Percentiles rank a stretch among this genome's conserved stretches.
phyloP scores from a whole-genome alignment of 257 asterid genomes.

The Gynochthodes officinalis region DNA sequence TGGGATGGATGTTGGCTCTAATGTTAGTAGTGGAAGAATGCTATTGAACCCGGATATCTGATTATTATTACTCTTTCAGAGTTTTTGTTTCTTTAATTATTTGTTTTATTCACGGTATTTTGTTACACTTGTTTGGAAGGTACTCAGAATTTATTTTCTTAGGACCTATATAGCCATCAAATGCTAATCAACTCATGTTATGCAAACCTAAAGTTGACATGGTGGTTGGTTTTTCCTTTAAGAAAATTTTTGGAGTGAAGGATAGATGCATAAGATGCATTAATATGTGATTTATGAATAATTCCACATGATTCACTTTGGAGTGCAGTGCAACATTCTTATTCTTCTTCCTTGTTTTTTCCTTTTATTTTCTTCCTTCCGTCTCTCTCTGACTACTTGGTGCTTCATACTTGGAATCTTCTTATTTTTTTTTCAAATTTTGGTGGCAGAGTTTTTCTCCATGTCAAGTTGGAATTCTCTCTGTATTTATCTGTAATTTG shows the following conservation, averaged over 20 bases:
- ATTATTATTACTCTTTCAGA: constrained; percentile 4
- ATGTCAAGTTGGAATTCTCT: not conserved
- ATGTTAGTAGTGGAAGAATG: not conserved
- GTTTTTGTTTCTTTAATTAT: too few species aligned
- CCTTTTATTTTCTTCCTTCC: too few species aligned
- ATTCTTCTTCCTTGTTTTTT: not conserved
- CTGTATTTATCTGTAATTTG: not conserved
- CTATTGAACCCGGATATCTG: not conserved
- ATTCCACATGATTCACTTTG: not conserved
- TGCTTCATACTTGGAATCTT: not conserved
- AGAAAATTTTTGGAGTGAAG: not conserved
- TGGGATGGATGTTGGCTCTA: not conserved
- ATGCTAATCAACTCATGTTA: not conserved
- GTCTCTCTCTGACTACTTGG: too few species aligned
- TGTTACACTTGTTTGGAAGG: not conserved
- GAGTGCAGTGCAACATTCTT: not conserved
- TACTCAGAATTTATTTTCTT: not conserved
- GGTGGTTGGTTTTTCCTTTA: too few species aligned
- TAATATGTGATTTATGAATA: not conserved
- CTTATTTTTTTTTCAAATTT: not conserved
- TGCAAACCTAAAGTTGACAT: too few species aligned
- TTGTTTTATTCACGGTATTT: too few species aligned
- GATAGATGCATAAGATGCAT: constrained; percentile 9
- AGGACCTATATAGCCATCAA: not conserved
- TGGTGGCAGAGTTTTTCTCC: not conserved